Evolutionary conservation across 257 asterid species (phyloP).

Genomic region (Solanum tarapatanum): DNA sequence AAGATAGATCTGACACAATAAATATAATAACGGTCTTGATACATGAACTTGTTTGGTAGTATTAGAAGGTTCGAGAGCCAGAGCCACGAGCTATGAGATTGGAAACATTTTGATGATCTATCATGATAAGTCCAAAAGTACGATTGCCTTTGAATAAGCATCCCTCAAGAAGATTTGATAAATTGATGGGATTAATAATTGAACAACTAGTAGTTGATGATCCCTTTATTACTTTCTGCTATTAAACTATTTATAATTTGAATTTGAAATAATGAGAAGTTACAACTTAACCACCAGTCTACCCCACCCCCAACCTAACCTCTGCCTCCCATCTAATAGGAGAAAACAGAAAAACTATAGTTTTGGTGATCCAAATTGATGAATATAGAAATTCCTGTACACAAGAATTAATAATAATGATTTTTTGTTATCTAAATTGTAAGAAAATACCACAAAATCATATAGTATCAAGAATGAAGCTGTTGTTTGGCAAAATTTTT

Average conservation of each 20-base stretch:
- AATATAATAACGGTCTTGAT: too few species aligned
- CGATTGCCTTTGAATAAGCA: too few species aligned
- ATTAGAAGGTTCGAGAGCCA: too few species aligned
- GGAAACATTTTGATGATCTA: accelerated
- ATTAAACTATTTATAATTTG: not conserved
- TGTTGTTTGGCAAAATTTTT: not conserved
- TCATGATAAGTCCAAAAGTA: not conserved
- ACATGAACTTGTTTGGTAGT: not conserved
- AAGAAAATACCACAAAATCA: not conserved
- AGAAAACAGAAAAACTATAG: not conserved
- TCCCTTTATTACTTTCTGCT: not conserved
- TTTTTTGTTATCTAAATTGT: too few species aligned
- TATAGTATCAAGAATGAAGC: not conserved
- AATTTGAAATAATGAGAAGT: not conserved
- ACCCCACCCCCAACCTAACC: not conserved
- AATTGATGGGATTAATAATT: not conserved
- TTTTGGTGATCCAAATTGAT: not conserved
- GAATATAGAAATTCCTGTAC: not conserved
- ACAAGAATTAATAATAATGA: too few species aligned
- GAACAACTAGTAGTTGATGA: not conserved
- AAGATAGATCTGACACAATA: not conserved
- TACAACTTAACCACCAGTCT: not conserved
- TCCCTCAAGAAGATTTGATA: accelerated
- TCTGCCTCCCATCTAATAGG: not conserved
- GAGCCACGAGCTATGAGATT: too few species aligned